These are phyloP conservation scores for Ceratocystis papillata DNA, from an alignment of 2,329 filamentous ascomycete genomes.

Conservation along the genomic window DNA sequence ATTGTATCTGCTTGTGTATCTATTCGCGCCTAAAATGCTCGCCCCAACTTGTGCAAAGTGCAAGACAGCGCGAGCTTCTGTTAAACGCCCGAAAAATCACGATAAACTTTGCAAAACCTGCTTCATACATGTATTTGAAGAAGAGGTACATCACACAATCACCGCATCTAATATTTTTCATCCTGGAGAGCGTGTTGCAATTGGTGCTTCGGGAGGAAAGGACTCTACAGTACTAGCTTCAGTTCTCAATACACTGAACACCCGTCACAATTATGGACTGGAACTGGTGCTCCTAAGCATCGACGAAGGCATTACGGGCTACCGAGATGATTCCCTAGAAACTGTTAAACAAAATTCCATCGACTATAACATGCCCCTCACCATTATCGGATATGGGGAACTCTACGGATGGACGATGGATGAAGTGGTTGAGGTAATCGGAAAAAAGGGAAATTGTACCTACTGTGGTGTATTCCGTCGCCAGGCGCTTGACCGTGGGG, in stretches of 20 bases:
- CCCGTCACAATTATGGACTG: constrained; percentile 74
- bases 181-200: constrained; percentile 76
- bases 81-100: constrained; percentile 89
- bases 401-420: constrained; percentile 99
- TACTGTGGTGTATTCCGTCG: constrained; percentile 95
- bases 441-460: constrained; percentile 97
- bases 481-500: constrained; percentile 86
- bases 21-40: constrained; percentile 47
- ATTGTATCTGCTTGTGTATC: not conserved
- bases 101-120: constrained; percentile 85
- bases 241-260: constrained; percentile 87
- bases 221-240: constrained; percentile 94
- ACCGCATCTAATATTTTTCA: constrained; percentile 68
- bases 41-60: constrained; percentile 68
- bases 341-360: constrained; percentile 88
- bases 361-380: constrained; percentile 84
- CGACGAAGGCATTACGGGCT: constrained; percentile 95
- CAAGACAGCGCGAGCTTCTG: constrained; percentile 65
- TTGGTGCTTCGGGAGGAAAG: constrained; percentile 93
- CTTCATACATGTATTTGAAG: constrained; percentile 79
- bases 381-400: constrained; percentile 86
- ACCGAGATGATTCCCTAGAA: constrained; percentile 89
- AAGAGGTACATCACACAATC: constrained; percentile 90
- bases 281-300: constrained; percentile 81
- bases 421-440: constrained; percentile 88